Percentiles rank a stretch among this genome's conserved stretches.
Conservation (phyloP, 1,139 yeast species). For the Scheffersomyces parashehatae region DNA sequence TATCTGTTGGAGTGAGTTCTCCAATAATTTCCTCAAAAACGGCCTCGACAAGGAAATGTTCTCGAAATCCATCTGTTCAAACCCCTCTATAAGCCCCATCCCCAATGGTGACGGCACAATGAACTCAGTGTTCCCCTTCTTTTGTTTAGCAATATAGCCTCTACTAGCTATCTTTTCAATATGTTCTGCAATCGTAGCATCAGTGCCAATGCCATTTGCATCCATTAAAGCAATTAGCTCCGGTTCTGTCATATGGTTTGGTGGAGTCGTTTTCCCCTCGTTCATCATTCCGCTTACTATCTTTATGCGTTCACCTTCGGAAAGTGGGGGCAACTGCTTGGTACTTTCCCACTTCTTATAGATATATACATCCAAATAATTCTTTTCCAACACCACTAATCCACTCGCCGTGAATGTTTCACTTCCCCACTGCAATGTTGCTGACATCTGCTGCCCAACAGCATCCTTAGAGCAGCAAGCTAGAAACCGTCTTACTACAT, state of each 20-base stretch:
- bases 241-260: constrained; percentile 83
- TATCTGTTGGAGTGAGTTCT: constrained; percentile 62
- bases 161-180: constrained; percentile 75
- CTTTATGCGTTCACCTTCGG: constrained; percentile 54
- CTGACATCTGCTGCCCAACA: constrained; percentile 66
- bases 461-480: constrained; percentile 96
- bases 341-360: constrained; percentile 79
- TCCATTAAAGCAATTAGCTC: constrained; percentile 95
- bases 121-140: constrained; percentile 33
- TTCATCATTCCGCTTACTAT: constrained; percentile 58
- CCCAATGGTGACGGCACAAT: constrained; percentile 84
- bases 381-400: constrained; percentile 65
- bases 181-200: constrained; percentile 98
- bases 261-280: constrained; percentile 79
- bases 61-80: constrained; percentile 74
- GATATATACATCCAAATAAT: constrained; percentile 77
- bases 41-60: constrained; percentile 84
- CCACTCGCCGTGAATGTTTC: constrained; percentile 76
- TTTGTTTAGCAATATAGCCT: constrained; percentile 61
- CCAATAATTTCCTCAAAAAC: constrained; percentile 76
- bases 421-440: constrained; percentile 71
- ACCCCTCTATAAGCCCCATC: constrained; percentile 85
- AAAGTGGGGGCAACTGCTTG: constrained; percentile 65
- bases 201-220: constrained; percentile 96
- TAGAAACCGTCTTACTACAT: constrained; percentile 79